Evolutionary conservation across 768 basidiomycete species (phyloP).

Genomic region (Kwoniella dendrophila): DNA sequence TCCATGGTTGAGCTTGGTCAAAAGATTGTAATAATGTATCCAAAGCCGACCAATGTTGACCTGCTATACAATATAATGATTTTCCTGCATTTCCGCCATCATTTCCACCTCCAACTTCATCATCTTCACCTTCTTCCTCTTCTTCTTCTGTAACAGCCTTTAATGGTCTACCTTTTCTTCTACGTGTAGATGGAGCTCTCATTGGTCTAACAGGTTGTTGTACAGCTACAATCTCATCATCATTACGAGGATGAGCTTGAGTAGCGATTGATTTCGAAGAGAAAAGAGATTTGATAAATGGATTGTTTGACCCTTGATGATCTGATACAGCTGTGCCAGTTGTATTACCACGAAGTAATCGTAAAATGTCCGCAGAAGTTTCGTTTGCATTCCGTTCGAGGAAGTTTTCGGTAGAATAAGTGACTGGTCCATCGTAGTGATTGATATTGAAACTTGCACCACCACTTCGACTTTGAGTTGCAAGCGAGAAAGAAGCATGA

Average conservation of each 20-base stretch:
- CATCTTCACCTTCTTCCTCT: constrained; percentile 42
- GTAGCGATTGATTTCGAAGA: constrained; percentile 86
- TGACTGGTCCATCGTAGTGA: constrained; percentile 88
- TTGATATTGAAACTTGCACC: constrained; percentile 85
- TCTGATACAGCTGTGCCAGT: constrained; percentile 57
- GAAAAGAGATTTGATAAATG: constrained; percentile 89
- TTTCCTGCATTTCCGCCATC: constrained; percentile 40
- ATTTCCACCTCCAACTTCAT: constrained; percentile 45
- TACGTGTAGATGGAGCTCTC: constrained; percentile 84
- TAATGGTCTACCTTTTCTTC: constrained; percentile 55
- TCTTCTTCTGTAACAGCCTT: constrained; percentile 48
- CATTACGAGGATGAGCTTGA: constrained; percentile 85
- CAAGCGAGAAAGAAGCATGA: constrained; percentile 86
- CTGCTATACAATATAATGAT: constrained; percentile 72
- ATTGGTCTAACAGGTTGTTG: constrained; percentile 93
- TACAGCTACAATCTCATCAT: constrained; percentile 92
- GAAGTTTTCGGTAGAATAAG: constrained; percentile 88
- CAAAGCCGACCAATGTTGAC: constrained; percentile 82
- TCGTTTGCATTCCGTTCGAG: constrained; percentile 84
- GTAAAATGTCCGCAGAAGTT: constrained; percentile 90
- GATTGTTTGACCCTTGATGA: constrained; percentile 77
- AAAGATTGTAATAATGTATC: constrained; percentile 84
- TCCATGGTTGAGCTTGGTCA: constrained; percentile 87
- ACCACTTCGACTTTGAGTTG: constrained; percentile 72
- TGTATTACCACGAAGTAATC: constrained; percentile 71